Conservation (phyloP, 1,284 basidiomycete genomes). For the Rhodotorula sp. region DNA sequence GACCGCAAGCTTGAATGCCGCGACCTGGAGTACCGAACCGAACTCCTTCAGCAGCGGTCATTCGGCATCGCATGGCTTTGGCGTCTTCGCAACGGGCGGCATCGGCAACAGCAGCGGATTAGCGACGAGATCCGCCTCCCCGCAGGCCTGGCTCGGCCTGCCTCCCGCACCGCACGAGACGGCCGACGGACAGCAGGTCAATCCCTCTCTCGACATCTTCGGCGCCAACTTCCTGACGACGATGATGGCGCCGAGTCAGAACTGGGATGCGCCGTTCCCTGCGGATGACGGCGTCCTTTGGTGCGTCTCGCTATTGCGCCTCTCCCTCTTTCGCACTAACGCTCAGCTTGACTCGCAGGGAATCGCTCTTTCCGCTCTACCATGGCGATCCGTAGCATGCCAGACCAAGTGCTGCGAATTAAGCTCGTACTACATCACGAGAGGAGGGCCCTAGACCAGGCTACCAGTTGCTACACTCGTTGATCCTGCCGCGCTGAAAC, state of each 20-base stretch:
- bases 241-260: slow-evolving; percentile 6
- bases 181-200: neutral
- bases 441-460: slow-evolving; percentile 1
- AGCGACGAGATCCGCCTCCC: neutral
- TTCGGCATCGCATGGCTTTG: neutral
- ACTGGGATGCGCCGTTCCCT: slow-evolving; percentile 6
- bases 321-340: neutral
- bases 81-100: neutral
- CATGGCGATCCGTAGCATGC: too few species aligned
- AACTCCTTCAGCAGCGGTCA: neutral
- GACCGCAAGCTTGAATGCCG: slow-evolving; percentile 10
- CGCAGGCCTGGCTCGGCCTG: neutral
- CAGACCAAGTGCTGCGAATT: too few species aligned
- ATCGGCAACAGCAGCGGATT: neutral
- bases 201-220: neutral
- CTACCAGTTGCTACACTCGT: neutral
- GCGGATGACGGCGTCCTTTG: slow-evolving; percentile 11
- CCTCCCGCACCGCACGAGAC: too few species aligned
- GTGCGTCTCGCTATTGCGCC: neutral
- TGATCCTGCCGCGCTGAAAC: too few species aligned
- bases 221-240: neutral
- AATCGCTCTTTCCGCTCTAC: slow-evolving; percentile 11
- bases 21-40: neutral
- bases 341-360: neutral
- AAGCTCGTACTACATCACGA: neutral